phyloP scores from a whole-genome alignment of 176 grass and related monocot species.

The Rhynchospora tenuis region DNA sequence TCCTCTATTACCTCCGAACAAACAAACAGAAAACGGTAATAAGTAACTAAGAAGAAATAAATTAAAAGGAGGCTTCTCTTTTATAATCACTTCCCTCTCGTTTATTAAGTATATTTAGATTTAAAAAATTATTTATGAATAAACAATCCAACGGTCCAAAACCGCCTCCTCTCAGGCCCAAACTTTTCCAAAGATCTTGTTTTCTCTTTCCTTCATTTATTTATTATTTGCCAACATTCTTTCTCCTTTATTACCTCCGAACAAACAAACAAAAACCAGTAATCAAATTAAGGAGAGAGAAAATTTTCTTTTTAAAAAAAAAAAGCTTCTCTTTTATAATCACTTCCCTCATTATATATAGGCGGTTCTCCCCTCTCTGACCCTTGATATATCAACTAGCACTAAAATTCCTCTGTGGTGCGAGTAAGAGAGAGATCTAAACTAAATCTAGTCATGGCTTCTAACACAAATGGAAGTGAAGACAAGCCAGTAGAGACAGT shows the following conservation, averaged over 20 bases:
- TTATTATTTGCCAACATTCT: not conserved
- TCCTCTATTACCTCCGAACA: too few relatives aligned
- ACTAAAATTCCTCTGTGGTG: not conserved
- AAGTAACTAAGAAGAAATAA: too few relatives aligned
- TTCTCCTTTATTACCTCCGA: constrained; percentile 1
- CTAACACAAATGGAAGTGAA: constrained; percentile 37
- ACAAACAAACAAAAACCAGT: constrained; percentile 22
- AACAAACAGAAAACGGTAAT: too few relatives aligned
- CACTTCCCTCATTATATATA: constrained; percentile 30
- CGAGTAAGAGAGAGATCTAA: not conserved
- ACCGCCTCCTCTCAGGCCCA: not conserved
- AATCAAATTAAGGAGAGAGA: constrained; percentile 21
- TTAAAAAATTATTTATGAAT: not conserved
- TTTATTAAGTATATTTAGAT: too few relatives aligned
- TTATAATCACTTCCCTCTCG: too few relatives aligned
- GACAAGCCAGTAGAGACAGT: constrained; percentile 77
- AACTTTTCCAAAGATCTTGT: not conserved
- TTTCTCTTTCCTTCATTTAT: not conserved
- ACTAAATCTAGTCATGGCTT: constrained; percentile 34
- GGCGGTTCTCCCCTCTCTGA: not conserved
- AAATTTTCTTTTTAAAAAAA: constrained; percentile 34
- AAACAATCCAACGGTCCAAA: constrained; percentile 6
- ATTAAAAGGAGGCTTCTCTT: too few relatives aligned
- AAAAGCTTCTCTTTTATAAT: constrained; percentile 38
- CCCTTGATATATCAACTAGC: not conserved